These are phyloP conservation scores for Aurantiochytrium sp. DNA, from an alignment of 108 stramenopile species.

Conservation along the genomic window DNA sequence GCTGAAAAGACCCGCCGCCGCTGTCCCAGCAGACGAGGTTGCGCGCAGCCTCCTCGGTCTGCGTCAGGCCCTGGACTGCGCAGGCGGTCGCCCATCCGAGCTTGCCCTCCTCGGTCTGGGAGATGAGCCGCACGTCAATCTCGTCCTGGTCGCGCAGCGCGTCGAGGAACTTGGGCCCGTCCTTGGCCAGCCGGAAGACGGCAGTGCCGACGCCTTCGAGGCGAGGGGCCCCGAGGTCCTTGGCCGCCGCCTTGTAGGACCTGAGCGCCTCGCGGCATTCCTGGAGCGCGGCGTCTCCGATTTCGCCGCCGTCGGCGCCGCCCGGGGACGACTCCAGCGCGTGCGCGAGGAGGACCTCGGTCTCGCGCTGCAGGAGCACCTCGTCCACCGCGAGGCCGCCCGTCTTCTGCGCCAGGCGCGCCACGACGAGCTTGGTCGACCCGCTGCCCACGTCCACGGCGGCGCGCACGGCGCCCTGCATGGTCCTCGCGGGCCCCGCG, in stretches of 20 bases:
- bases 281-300: neutral
- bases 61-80: neutral
- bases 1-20: conserved; percentile 7
- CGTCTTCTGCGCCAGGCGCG: neutral
- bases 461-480: neutral
- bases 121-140: neutral
- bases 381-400: neutral
- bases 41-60: neutral
- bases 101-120: neutral
- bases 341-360: conserved; percentile 18
- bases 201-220: neutral
- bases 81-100: neutral
- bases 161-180: neutral
- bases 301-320: neutral
- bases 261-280: neutral
- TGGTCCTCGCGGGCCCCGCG: too few species aligned
- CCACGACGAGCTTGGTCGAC: conserved; percentile 6
- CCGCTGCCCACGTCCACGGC: conserved; percentile 31
- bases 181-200: neutral
- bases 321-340: neutral
- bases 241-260: neutral
- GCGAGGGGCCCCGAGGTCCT: neutral
- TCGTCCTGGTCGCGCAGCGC: neutral
- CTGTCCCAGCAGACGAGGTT: conserved; percentile 18
- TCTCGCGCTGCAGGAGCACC: neutral